A percentile compares a stretch with the other conserved stretches of the same genome.
These are phyloP conservation scores for Bretschneidera sinensis DNA, from an alignment of 345 rosid species.

Conservation along the genomic window DNA sequence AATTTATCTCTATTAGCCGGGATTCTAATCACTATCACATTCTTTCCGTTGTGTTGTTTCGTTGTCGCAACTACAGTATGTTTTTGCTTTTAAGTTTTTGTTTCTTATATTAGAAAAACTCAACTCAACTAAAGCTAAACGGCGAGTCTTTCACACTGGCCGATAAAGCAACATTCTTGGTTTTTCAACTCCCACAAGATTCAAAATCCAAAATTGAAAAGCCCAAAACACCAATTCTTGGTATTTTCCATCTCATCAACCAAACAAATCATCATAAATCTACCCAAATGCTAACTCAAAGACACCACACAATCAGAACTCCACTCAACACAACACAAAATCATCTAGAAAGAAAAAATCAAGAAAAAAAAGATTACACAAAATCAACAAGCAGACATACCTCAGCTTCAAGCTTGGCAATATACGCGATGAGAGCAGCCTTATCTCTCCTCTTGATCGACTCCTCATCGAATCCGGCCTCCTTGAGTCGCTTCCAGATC, in stretches of 20 bases:
- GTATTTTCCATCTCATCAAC: background rate
- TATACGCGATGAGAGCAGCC: constrained; percentile 81
- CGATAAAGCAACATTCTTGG: background rate
- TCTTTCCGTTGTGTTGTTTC: too few species aligned
- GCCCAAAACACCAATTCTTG: background rate
- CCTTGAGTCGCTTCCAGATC: constrained; percentile 78
- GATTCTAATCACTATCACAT: too few species aligned
- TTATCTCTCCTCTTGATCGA: constrained; percentile 79
- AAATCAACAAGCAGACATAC: constrained; percentile 27
- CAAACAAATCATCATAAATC: background rate
- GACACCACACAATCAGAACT: background rate
- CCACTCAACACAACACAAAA: background rate
- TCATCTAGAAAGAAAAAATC: too few species aligned
- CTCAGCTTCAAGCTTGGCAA: constrained; percentile 90
- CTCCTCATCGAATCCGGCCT: constrained; percentile 86
- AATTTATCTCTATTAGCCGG: too few species aligned
- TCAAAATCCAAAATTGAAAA: too few species aligned
- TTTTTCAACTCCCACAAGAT: background rate
- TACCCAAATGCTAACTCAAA: background rate
- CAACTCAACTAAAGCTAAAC: background rate
- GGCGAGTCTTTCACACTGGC: background rate
- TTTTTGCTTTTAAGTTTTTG: too few species aligned
- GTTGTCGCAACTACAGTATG: too few species aligned
- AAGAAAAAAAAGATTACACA: background rate
- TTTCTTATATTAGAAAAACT: background rate